Conservation (phyloP, 164 flowering plant genomes). For the Kingdonia uniflora region DNA sequence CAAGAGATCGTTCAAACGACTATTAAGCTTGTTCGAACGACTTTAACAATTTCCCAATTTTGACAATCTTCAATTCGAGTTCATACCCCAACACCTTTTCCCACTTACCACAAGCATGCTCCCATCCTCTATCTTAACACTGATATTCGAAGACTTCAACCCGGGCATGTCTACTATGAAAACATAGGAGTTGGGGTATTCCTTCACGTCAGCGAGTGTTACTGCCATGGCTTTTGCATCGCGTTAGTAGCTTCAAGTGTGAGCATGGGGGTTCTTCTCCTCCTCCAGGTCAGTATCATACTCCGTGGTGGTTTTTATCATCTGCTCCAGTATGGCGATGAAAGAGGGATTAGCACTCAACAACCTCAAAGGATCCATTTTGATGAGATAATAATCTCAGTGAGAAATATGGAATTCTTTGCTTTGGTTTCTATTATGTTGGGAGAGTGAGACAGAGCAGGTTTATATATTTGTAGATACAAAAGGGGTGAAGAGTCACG, state of each 20-base stretch:
- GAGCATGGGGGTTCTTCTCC: slow-evolving; percentile 4
- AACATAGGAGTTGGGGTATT: slow-evolving; percentile 15
- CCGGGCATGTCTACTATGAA: slow-evolving; percentile 33
- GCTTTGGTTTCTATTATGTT: too few species aligned
- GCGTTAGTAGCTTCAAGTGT: slow-evolving; percentile 7
- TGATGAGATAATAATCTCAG: too few species aligned
- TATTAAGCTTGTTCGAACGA: too few species aligned
- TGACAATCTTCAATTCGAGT: too few species aligned
- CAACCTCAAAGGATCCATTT: slow-evolving; percentile 12
- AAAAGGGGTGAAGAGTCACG: too few species aligned
- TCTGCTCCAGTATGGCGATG: slow-evolving; percentile 11
- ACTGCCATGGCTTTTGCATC: slow-evolving; percentile 28
- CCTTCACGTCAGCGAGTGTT: slow-evolving; percentile 29
- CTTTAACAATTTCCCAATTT: too few species aligned
- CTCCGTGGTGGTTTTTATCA: slow-evolving; percentile 3
- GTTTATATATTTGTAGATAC: too few species aligned
- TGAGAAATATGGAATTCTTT: too few species aligned
- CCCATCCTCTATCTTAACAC: slow-evolving; percentile 23
- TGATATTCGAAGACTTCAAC: slow-evolving; percentile 20
- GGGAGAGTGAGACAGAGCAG: too few species aligned
- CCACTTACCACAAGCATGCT: slow-evolving; percentile 20
- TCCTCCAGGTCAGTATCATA: background rate
- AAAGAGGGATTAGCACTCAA: slow-evolving; percentile 6
- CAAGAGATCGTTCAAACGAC: too few species aligned
- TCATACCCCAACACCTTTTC: too few species aligned